phyloP scores from a whole-genome alignment of 192 early-diverging fungal species.

The Podila verticillata region DNA sequence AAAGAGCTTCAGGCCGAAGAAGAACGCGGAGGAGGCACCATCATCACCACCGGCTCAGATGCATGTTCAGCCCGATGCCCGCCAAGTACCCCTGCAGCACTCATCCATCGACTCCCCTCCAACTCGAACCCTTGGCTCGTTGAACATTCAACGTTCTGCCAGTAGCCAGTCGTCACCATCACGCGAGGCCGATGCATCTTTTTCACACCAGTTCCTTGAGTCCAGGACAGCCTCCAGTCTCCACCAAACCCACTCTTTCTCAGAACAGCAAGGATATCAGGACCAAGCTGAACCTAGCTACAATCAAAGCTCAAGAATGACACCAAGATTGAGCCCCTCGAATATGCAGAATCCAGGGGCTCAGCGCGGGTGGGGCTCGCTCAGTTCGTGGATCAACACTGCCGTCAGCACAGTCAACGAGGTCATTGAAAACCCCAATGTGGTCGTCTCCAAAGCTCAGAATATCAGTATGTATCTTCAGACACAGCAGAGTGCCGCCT shows the following conservation, averaged over 20 bases:
- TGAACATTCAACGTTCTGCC: not conserved
- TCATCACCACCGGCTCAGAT: not conserved
- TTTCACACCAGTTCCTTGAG: not conserved
- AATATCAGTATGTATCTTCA: constrained; percentile 17
- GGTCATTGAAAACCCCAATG: constrained; percentile 47
- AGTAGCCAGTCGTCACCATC: not conserved
- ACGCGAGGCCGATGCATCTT: not conserved
- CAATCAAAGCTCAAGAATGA: no score
- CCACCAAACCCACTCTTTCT: not conserved
- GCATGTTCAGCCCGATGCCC: not conserved
- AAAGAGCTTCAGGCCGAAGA: not conserved
- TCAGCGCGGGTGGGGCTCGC: constrained; percentile 27
- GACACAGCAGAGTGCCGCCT: not conserved
- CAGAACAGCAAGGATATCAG: not conserved
- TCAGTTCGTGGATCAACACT: constrained; percentile 45
- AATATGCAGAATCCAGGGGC: not conserved
- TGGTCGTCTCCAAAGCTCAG: constrained; percentile 39
- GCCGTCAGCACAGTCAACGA: constrained; percentile 44
- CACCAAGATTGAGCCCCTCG: no score
- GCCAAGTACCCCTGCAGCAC: not conserved
- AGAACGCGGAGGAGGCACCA: not conserved
- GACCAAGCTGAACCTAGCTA: no score
- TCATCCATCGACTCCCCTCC: constrained; percentile 11
- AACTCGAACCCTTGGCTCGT: not conserved
- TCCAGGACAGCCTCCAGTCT: not conserved